These are phyloP conservation scores for Eucalyptus tenuipes DNA, from an alignment of 345 rosid genomes.

Conservation along the genomic window DNA sequence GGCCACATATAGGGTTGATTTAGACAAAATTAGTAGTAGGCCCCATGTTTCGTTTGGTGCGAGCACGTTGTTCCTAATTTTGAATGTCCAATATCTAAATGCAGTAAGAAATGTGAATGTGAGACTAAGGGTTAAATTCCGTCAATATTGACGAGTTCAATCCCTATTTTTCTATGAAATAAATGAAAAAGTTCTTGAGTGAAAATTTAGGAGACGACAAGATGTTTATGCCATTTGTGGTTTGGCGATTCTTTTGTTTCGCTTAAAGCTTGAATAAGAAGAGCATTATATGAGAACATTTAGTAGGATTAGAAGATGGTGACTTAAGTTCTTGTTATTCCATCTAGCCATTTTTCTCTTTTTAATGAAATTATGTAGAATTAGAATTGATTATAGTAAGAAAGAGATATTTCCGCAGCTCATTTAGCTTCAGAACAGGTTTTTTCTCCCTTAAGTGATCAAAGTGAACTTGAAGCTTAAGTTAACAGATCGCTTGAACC, in stretches of 20 bases:
- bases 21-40: neutral
- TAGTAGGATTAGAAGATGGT: neutral
- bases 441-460: neutral
- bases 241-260: neutral
- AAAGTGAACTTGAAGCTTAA: neutral
- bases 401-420: neutral
- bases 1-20: neutral
- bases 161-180: neutral
- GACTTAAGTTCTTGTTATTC: neutral
- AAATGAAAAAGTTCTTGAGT: neutral
- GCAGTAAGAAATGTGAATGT: neutral
- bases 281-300: rapidly evolving
- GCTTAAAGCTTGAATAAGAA: neutral
- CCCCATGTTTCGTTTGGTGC: rapidly evolving
- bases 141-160: rapidly evolving
- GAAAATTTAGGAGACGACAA: rapidly evolving
- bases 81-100: neutral
- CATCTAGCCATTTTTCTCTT: too few species aligned
- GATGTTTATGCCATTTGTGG: neutral
- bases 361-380: neutral
- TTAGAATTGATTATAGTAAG: neutral
- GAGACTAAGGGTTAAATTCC: rapidly evolving
- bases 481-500: neutral
- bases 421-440: neutral
- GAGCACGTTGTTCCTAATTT: neutral